Evolutionary conservation across 2,329 filamentous ascomycete species (phyloP).

Genomic region (Incumbomyces lentus): DNA sequence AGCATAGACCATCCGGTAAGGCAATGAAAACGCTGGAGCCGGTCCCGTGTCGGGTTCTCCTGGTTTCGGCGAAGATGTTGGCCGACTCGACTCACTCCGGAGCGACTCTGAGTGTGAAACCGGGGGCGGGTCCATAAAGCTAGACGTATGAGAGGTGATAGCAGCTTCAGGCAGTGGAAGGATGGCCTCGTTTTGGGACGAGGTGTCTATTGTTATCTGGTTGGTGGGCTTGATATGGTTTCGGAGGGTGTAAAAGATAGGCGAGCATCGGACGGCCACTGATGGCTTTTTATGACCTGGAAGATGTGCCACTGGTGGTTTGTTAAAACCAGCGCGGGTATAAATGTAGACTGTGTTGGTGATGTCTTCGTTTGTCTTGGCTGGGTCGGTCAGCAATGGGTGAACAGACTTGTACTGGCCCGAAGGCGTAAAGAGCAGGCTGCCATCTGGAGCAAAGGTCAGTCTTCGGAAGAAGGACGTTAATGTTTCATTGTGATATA

Average conservation of each 20-base stretch:
- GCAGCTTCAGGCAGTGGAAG: constrained; percentile 74
- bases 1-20: constrained; percentile 91
- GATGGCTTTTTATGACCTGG: constrained; percentile 98
- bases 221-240: constrained; percentile 59
- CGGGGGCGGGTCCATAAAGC: constrained; percentile 72
- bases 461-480: constrained; percentile 93
- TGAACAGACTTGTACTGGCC: constrained; percentile 86
- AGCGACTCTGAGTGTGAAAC: constrained; percentile 41
- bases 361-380: constrained; percentile 70
- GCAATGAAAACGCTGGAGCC: constrained; percentile 60
- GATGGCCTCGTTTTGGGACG: constrained; percentile 68
- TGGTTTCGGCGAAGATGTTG: constrained; percentile 44
- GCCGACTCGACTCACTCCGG: constrained; percentile 38
- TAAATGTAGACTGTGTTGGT: constrained; percentile 99
- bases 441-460: constrained; percentile 91
- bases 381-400: constrained; percentile 52
- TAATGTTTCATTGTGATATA: constrained; percentile 93
- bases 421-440: constrained; percentile 83
- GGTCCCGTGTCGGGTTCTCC: constrained; percentile 43
- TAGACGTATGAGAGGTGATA: constrained; percentile 42
- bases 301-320: constrained; percentile 85
- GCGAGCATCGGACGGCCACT: constrained; percentile 88
- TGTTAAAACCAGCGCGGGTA: constrained; percentile 90
- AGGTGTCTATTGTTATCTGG: constrained; percentile 90
- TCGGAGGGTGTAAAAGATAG: constrained; percentile 73